A percentile compares a stretch with the other conserved stretches of the same genome.
Evolutionary conservation across 805 yeast genomes (phyloP).

Genomic region (Cyberlindnera mrakii): DNA sequence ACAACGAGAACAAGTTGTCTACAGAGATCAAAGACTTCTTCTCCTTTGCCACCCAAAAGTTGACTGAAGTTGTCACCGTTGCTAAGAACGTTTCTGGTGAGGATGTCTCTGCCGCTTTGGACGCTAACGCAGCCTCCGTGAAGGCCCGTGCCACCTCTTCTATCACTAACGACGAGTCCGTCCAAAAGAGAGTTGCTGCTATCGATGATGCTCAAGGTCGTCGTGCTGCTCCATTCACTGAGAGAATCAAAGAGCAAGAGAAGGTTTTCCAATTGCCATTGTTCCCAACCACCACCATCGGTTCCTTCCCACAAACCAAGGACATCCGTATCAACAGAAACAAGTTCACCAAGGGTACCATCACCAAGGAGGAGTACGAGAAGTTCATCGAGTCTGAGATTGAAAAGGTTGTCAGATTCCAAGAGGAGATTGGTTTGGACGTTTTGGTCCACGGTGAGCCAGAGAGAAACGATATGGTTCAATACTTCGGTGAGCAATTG

Average conservation of each 20-base stretch:
- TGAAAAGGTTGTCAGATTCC: constrained; percentile 94
- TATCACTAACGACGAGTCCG: constrained; percentile 87
- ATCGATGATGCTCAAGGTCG: constrained; percentile 70
- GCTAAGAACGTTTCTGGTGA: constrained; percentile 83
- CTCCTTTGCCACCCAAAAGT: constrained; percentile 96
- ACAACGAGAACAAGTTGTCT: constrained; percentile 85
- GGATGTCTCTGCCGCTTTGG: constrained; percentile 70
- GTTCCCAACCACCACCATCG: constrained; percentile 99
- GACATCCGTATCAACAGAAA: constrained; percentile 98
- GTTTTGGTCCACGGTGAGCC: constrained; percentile 99
- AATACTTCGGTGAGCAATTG: constrained; percentile 98
- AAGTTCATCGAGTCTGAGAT: constrained; percentile 95
- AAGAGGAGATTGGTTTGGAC: constrained; percentile 97
- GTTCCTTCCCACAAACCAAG: constrained; percentile 99
- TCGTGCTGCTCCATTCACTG: constrained; percentile 83
- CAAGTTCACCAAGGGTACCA: constrained; percentile 95
- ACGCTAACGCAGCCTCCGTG: constrained; percentile 82
- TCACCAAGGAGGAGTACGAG: constrained; percentile 93
- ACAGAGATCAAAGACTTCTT: constrained; percentile 95
- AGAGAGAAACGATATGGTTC: constrained; percentile 99
- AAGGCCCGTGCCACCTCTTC: constrained; percentile 80
- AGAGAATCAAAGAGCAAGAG: constrained; percentile 85
- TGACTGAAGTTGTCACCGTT: constrained; percentile 82
- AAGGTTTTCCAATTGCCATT: constrained; percentile 85
- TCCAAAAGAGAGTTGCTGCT: constrained; percentile 77